A percentile compares a stretch with the other conserved stretches of the same genome.
Evolutionary conservation across 108 stramenopile genomes (phyloP).

Genomic region (Cylindrotheca closterium): DNA sequence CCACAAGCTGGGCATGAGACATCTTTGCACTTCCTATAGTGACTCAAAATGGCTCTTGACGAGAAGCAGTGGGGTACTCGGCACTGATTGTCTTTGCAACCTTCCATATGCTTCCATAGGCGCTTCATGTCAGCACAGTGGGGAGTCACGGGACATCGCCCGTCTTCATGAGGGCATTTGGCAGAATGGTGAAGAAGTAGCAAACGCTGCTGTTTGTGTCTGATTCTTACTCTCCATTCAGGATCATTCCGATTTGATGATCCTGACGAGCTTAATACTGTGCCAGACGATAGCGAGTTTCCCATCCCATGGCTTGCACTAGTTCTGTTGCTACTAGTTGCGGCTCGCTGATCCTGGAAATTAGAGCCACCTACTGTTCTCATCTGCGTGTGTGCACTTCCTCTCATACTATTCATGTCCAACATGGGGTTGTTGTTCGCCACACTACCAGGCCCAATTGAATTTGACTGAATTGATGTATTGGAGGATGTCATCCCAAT

Average conservation of each 20-base stretch:
- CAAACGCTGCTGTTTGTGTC: conserved; percentile 97
- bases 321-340: conserved; percentile 7
- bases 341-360: conserved; percentile 2
- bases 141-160: conserved; percentile 88
- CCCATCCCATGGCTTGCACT: background rate
- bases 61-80: conserved; percentile 95
- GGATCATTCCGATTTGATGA: conserved; percentile 62
- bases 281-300: background rate
- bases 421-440: conserved; percentile 13
- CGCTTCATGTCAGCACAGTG: conserved; percentile 97
- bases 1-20: conserved; percentile 90
- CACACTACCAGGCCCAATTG: background rate
- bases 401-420: conserved; percentile 6
- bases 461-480: conserved; percentile 9
- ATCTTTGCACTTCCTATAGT: conserved; percentile 97
- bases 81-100: conserved; percentile 96
- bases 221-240: conserved; percentile 86
- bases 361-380: conserved; percentile 6
- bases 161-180: conserved; percentile 92
- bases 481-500: conserved; percentile 14
- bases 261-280: background rate
- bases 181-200: conserved; percentile 95
- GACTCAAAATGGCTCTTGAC: conserved; percentile 94
- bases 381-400: background rate
- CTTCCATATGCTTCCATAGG: conserved; percentile 98